Evolutionary conservation across 345 rosid genomes (phyloP), one percentile per base, ranked within the genome.

Genomic region (Sisymbrium altissimum): DNA sequence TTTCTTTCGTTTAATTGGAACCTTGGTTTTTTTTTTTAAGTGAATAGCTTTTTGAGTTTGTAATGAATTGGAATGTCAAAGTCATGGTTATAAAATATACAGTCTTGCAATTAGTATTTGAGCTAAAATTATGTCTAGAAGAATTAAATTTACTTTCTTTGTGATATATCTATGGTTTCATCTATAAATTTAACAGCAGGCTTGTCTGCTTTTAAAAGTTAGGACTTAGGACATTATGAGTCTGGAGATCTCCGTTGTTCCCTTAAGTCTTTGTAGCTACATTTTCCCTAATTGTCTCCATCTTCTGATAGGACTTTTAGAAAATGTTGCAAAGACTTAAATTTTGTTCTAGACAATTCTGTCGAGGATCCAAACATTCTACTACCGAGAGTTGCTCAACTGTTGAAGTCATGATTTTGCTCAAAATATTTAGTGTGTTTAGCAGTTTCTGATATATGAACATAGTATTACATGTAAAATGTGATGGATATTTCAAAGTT

Each of bases 191-290:
- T 0, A 40, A 40, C 40, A 40, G 13, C 45, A 13, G 0, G 13
- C 13, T 10, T 36, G 12, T 36, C 13, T 36, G 3, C 40, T 36
- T 9, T 64, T 13, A 3, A 35, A 23, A n/a, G n/a, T n/a, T n/a
- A n/a, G n/a, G n/a, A n/a, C n/a, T 69, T 32, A 30, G 48, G 48
- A 23, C 32, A 25, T 17, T 17, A 40, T 55, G 50, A 7, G 7
- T 62, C 43, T 48, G 23, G 27, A 64, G 64, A 39, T 62, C 15
- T 62, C 9, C 13, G 3, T 45, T 46, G 9, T 39, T 27, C 2
- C 17, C 7, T 58, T 59, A 9, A 59, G 46, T 64, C 10, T 54
- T 7, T 4, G 56, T 41, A 17, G 56, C 70, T 72, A 53, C 77
- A 56, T 46, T 55, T 19, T 50, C 43, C 21, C 13, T 63, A 3